These are phyloP conservation scores for Tylopilus sp. DNA, from an alignment of 768 basidiomycete genomes.

Conservation along the genomic window DNA sequence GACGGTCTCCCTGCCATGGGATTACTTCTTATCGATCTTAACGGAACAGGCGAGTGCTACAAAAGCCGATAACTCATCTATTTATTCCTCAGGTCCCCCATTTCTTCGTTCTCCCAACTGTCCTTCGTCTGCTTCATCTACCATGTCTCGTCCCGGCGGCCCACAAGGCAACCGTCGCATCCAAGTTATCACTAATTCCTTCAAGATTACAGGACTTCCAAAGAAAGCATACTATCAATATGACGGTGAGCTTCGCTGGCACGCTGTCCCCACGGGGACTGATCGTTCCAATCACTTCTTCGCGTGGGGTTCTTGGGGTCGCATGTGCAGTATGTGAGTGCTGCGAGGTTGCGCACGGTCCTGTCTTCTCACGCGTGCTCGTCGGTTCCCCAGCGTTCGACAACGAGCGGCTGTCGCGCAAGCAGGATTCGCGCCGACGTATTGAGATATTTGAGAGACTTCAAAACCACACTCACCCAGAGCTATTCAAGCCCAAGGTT, in stretches of 20 bases:
- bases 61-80: neutral
- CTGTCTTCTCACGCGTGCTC: neutral
- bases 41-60: neutral
- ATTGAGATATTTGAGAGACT: slow-evolving; percentile 33
- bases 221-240: slow-evolving; percentile 28
- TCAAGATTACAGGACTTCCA: slow-evolving; percentile 29
- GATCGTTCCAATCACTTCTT: slow-evolving; percentile 5
- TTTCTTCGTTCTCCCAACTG: neutral
- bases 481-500: slow-evolving; percentile 38
- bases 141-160: slow-evolving; percentile 21
- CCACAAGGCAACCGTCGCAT: slow-evolving; percentile 16
- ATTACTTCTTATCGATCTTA: slow-evolving; percentile 25
- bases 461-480: slow-evolving; percentile 35
- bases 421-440: slow-evolving; percentile 17
- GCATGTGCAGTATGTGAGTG: slow-evolving; percentile 27
- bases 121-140: slow-evolving; percentile 3
- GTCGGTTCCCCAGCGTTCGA: slow-evolving; percentile 14
- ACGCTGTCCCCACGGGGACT: slow-evolving; percentile 2
- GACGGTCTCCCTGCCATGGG: slow-evolving; percentile 1
- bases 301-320: neutral
- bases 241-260: slow-evolving; percentile 25
- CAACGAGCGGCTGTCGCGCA: slow-evolving; percentile 1
- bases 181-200: slow-evolving; percentile 34
- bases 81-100: neutral
- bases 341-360: neutral